These are phyloP conservation scores for Allium fistulosum DNA, from an alignment of 106 monocot species.

Conservation along the genomic window DNA sequence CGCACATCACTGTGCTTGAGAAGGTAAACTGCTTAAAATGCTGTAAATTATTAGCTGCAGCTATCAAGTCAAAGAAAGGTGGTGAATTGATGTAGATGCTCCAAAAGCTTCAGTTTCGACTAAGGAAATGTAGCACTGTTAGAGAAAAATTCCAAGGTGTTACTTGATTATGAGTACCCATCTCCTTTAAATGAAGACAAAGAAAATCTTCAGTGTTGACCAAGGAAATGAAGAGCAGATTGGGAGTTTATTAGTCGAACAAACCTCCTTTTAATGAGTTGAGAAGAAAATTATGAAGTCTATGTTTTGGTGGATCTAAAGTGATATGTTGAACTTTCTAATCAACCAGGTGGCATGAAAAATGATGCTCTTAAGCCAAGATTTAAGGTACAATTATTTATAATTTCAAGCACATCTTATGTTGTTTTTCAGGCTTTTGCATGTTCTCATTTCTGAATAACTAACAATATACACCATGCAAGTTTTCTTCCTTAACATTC, in stretches of 20 bases:
- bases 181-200: conserved; percentile 51
- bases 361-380: too few relatives aligned
- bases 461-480: too few relatives aligned
- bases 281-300: background rate
- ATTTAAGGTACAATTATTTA: too few relatives aligned
- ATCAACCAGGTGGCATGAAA: too few relatives aligned
- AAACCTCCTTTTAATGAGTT: background rate
- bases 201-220: too few relatives aligned
- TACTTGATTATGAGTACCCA: conserved; percentile 69
- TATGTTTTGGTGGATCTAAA: too few relatives aligned
- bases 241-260: background rate
- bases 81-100: conserved; percentile 48
- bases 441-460: too few relatives aligned
- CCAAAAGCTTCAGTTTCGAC: conserved; percentile 33
- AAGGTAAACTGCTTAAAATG: conserved; percentile 1
- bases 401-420: too few relatives aligned
- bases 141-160: conserved; percentile 73
- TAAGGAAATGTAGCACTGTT: conserved; percentile 67
- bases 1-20: background rate
- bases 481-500: too few relatives aligned
- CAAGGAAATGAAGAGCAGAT: background rate
- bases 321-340: too few relatives aligned
- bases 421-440: too few relatives aligned
- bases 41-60: conserved; percentile 45
- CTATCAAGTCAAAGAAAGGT: conserved; percentile 67